These are phyloP conservation scores for Pilobolus umbonatus DNA, from an alignment of 192 early-diverging fungal genomes.

Conservation along the genomic window DNA sequence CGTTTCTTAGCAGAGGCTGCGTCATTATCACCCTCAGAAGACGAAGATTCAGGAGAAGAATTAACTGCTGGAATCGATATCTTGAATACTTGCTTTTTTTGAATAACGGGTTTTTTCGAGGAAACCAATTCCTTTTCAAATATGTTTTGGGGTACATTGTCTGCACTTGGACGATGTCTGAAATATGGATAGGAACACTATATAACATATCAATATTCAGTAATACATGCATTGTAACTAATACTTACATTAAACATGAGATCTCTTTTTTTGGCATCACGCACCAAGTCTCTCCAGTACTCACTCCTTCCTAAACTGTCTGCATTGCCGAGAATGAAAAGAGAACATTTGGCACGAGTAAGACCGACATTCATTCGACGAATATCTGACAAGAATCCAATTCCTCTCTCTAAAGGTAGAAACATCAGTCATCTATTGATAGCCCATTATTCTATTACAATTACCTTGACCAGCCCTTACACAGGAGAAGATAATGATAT, in stretches of 20 bases:
- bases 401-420: constrained; percentile 37
- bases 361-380: constrained; percentile 91
- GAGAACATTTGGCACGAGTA: constrained; percentile 79
- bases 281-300: constrained; percentile 72
- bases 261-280: constrained; percentile 50
- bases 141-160: neutral
- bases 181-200: neutral
- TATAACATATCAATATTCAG: neutral
- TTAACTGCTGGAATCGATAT: no score
- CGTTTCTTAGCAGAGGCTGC: no score
- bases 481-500: constrained; percentile 93
- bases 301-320: constrained; percentile 52
- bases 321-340: constrained; percentile 78
- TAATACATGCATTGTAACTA: neutral
- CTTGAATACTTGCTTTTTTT: no score
- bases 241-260: neutral
- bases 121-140: neutral
- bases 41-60: no score
- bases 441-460: neutral
- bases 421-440: neutral
- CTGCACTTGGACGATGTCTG: neutral
- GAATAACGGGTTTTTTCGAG: no score
- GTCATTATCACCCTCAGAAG: no score
- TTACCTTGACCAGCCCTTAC: constrained; percentile 64
- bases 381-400: constrained; percentile 81